A percentile compares a stretch with the other conserved stretches of the same genome.
phyloP scores from a whole-genome alignment of 1,284 basidiomycete genomes.

The Inonotus obliquus region DNA sequence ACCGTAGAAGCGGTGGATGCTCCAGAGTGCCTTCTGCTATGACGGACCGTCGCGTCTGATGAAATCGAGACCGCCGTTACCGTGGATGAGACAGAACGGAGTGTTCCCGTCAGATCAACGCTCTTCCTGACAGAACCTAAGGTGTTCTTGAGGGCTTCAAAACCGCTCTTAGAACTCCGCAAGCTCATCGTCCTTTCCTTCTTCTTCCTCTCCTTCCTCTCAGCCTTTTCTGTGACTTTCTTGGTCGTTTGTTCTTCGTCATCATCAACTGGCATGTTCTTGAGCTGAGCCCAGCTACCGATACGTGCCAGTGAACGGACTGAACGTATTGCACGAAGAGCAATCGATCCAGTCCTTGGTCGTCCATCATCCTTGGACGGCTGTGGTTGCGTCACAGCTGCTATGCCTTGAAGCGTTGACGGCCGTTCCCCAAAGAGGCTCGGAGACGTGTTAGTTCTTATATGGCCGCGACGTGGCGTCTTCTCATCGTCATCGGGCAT shows the following conservation, averaged over 20 bases:
- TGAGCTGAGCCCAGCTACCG: conserved; percentile 62
- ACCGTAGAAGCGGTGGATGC: conserved; percentile 46
- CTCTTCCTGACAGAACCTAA: conserved; percentile 17
- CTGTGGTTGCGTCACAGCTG: conserved; percentile 8
- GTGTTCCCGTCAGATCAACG: conserved; percentile 27
- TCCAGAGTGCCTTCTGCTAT: conserved; percentile 24
- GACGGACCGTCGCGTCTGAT: conserved; percentile 1
- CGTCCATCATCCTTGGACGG: conserved; percentile 11
- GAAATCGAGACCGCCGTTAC: conserved; percentile 5
- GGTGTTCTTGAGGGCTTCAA: conserved; percentile 40
- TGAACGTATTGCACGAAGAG: conserved; percentile 69
- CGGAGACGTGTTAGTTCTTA: conserved; percentile 14
- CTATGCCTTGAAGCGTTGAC: conserved; percentile 10
- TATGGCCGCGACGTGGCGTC: background rate
- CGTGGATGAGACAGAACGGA: conserved; percentile 34
- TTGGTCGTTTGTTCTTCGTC: conserved; percentile 24
- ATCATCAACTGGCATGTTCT: conserved; percentile 34
- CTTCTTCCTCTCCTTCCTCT: conserved; percentile 32
- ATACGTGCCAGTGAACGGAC: conserved; percentile 68
- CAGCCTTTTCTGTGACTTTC: conserved; percentile 26
- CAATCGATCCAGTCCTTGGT: conserved; percentile 50
- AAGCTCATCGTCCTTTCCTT: conserved; percentile 33
- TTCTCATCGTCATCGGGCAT: conserved; percentile 12
- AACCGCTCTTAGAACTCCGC: conserved; percentile 49
- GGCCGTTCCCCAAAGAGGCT: conserved; percentile 12